phyloP scores from a whole-genome alignment of 2,329 filamentous ascomycete genomes.

The Pseudogymnoascus sp. region DNA sequence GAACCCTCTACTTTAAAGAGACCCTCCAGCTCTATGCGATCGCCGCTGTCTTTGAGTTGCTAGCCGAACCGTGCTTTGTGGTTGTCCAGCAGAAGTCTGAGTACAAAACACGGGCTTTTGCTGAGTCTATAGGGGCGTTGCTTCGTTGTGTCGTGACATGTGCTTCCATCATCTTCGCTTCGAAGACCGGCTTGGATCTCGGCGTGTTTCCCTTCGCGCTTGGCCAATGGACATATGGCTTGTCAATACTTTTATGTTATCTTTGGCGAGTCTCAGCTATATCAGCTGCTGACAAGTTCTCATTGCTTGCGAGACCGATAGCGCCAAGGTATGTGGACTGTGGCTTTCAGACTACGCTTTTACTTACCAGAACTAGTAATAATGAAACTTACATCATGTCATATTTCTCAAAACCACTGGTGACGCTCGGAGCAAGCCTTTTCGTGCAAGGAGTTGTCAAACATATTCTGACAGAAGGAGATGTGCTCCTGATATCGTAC shows the following conservation, averaged over 20 bases:
- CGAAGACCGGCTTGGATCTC: conserved; percentile 41
- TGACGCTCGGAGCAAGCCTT: conserved; percentile 69
- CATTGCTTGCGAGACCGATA: conserved; percentile 48
- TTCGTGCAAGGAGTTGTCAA: conserved; percentile 86
- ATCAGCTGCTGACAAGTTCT: conserved; percentile 54
- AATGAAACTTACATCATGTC: conserved; percentile 18
- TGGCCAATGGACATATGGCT: conserved; percentile 72
- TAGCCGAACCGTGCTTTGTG: conserved; percentile 83
- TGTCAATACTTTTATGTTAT: conserved; percentile 63
- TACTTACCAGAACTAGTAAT: conserved; percentile 13
- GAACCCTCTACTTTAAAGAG: conserved; percentile 53
- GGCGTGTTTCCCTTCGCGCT: conserved; percentile 84
- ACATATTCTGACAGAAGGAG: conserved; percentile 87
- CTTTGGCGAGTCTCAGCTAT: conserved; percentile 48
- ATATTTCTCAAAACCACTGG: conserved; percentile 58
- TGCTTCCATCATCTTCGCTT: conserved; percentile 56
- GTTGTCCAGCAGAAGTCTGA: conserved; percentile 73
- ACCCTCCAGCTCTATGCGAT: conserved; percentile 47
- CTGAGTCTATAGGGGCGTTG: conserved; percentile 77
- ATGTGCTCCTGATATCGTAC: conserved; percentile 76
- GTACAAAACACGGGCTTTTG: conserved; percentile 70
- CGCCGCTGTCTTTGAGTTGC: conserved; percentile 61
- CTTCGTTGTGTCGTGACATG: conserved; percentile 70
- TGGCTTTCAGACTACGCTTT: not conserved
- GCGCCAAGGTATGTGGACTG: conserved; percentile 20